Percentiles rank a stretch among this genome's conserved stretches.
These are phyloP conservation scores for Volvariella surrecta DNA, from an alignment of 1,284 basidiomycete genomes.

Conservation along the genomic window DNA sequence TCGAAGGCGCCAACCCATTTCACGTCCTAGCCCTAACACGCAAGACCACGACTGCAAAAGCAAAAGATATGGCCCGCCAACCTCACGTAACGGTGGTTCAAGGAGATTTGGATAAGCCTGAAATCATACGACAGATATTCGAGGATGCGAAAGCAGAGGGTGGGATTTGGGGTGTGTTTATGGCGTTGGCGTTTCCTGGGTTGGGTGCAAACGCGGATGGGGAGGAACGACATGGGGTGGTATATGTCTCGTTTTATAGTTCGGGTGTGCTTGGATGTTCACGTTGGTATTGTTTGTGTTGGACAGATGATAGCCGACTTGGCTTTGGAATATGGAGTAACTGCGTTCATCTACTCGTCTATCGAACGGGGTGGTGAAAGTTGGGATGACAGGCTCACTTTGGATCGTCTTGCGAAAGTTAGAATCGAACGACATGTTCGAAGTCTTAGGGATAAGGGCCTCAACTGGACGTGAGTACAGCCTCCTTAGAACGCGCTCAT, in stretches of 20 bases:
- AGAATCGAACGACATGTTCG: conserved; percentile 30
- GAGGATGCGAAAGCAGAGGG: conserved; percentile 25
- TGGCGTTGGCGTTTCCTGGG: conserved; percentile 30
- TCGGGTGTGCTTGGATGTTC: no score
- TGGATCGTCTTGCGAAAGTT: conserved; percentile 26
- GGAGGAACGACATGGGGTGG: conserved; percentile 33
- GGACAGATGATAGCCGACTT: conserved; percentile 26
- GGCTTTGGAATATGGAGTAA: conserved; percentile 25
- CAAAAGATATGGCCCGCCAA: conserved; percentile 17
- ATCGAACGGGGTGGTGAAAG: conserved; percentile 27
- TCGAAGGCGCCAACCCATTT: conserved; percentile 15
- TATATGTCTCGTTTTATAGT: conserved; percentile 10
- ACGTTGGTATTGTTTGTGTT: no score
- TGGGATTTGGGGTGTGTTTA: conserved; percentile 30
- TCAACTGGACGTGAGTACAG: conserved; percentile 30
- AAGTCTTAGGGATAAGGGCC: conserved; percentile 21
- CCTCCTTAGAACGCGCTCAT: no score
- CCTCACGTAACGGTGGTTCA: conserved; percentile 24
- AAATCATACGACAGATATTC: conserved; percentile 25
- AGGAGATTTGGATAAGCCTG: conserved; percentile 24
- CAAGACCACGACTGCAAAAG: conserved; percentile 20
- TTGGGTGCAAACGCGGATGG: conserved; percentile 28
- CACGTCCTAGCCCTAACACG: conserved; percentile 32
- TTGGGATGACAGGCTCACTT: conserved; percentile 20
- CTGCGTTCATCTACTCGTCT: conserved; percentile 27